Percentiles rank a stretch among this genome's conserved stretches.
Conservation (phyloP, 257 asterid genomes). For the Thymus quinquecostatus region DNA sequence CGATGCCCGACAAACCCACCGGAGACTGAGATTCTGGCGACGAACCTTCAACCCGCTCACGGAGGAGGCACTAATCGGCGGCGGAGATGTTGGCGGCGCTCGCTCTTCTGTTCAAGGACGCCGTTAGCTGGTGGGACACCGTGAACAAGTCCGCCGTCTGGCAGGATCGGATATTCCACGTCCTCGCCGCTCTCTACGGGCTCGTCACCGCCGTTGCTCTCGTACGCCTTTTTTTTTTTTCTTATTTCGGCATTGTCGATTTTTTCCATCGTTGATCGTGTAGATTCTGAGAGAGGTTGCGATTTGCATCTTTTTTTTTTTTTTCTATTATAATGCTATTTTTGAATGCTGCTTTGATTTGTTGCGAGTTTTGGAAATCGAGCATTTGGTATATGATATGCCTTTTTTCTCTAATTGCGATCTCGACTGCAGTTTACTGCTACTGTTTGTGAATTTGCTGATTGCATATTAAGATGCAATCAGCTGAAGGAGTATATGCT, state of each 20-base stretch:
- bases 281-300: slow-evolving; percentile 27
- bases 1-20: not conserved
- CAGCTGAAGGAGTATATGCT: not conserved
- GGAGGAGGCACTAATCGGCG: slow-evolving; percentile 59
- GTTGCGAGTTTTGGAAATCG: slow-evolving; percentile 4
- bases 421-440: not conserved
- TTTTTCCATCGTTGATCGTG: slow-evolving; percentile 1
- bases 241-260: slow-evolving; percentile 3
- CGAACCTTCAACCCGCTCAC: not conserved
- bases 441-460: not conserved
- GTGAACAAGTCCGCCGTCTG: slow-evolving; percentile 63
- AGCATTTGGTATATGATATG: not conserved
- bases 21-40: not conserved
- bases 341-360: not conserved
- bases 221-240: slow-evolving; percentile 48
- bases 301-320: too few relatives aligned
- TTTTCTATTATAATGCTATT: too few relatives aligned
- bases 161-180: slow-evolving; percentile 84
- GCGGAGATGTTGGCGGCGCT: slow-evolving; percentile 48
- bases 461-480: too few relatives aligned
- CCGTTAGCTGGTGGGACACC: slow-evolving; percentile 80
- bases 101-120: slow-evolving; percentile 64
- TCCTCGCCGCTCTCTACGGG: slow-evolving; percentile 77
- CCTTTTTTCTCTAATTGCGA: not conserved
- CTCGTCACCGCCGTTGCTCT: slow-evolving; percentile 77